Base-by-base conservation (phyloP, 371 early-diverging fungal species). In the Haplosporangium sp. region DNA sequence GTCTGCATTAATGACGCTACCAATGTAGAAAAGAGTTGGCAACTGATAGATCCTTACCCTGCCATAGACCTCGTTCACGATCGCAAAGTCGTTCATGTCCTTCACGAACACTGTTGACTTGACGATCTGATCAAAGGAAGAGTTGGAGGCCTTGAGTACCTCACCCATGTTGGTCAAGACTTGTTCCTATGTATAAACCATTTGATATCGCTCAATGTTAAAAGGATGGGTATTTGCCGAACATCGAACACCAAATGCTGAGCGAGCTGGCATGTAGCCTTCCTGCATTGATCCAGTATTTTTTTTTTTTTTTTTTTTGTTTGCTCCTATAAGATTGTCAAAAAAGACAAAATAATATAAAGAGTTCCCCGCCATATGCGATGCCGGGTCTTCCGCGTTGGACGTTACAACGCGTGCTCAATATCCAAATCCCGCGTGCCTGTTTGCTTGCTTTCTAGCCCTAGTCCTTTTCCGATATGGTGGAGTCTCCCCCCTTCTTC, bases 91-190 rank as follows among this genome's bases (percentile, higher is more conserved):
- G 82, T 94, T 92, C 91, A 95, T 94, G 69, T 89, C 61, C 67
- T 94, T 93, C 54, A 98, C 80, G 81, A 96, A 98, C 38, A 97
- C 97, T 20, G 96, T 97, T 23, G 96, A 95, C 87, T 98, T 98
- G 83, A 95, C 90, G 16, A 97, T 94, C 63, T 91, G 86, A 57
- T 91, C 84, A 16, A 98, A 83, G 51, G 87, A 83, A 58, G 95
- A 91, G 55, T 91, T 91, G 54, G 95, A 85, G 9, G 91, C 96
- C 80, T 92, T 89, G 38, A 98, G 84, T 37, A 98, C 93, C 14
- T 91, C 92, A 61, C 84, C 75, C 63, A 97, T 81, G 84, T 96
- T 98, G 65, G 82, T 84, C 67, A 98, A 80, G 38, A 85, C 90
- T 85, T 94, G 96, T 21, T 82, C 83, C 82, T 84, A 62, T 56